These are phyloP conservation scores for Sesbania bispinosa DNA, from an alignment of 306 rosid genomes.

Conservation along the genomic window DNA sequence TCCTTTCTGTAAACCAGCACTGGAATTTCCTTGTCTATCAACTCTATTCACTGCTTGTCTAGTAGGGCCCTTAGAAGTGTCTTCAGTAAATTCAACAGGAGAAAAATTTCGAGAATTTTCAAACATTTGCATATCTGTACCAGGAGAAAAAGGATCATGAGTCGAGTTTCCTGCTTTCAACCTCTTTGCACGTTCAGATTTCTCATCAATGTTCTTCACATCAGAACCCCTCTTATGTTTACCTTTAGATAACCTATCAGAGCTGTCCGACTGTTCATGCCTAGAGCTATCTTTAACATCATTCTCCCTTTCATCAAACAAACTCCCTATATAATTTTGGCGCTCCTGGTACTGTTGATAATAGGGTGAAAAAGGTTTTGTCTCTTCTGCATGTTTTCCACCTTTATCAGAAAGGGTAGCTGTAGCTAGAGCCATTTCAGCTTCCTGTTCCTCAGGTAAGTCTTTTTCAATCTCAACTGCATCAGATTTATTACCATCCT, in stretches of 20 bases:
- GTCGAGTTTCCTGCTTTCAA: conserved; percentile 43
- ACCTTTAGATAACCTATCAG: conserved; percentile 58
- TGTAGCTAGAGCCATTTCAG: conserved; percentile 35
- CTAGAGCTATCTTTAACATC: conserved; percentile 44
- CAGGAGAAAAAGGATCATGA: conserved; percentile 44
- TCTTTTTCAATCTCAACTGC: conserved; percentile 72
- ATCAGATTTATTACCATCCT: conserved; percentile 61
- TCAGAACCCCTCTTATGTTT: conserved; percentile 63
- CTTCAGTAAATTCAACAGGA: conserved; percentile 53
- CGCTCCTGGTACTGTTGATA: conserved; percentile 52
- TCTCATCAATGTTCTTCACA: conserved; percentile 50
- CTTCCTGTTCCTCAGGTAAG: conserved; percentile 50
- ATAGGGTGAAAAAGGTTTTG: conserved; percentile 46
- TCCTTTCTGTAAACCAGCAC: conserved; percentile 54
- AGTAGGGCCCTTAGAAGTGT: conserved; percentile 41
- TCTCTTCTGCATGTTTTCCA: conserved; percentile 41
- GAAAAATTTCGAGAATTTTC: conserved; percentile 51
- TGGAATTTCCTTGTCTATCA: conserved; percentile 58
- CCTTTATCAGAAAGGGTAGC: conserved; percentile 31
- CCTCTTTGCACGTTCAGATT: conserved; percentile 52
- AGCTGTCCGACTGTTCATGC: conserved; percentile 66
- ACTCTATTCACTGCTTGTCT: conserved; percentile 40
- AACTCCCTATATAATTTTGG: conserved; percentile 62
- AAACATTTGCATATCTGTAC: conserved; percentile 43
- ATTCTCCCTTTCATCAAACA: conserved; percentile 64